These are phyloP conservation scores for Candida sojae DNA, from an alignment of 1,139 yeast genomes.

Conservation along the genomic window DNA sequence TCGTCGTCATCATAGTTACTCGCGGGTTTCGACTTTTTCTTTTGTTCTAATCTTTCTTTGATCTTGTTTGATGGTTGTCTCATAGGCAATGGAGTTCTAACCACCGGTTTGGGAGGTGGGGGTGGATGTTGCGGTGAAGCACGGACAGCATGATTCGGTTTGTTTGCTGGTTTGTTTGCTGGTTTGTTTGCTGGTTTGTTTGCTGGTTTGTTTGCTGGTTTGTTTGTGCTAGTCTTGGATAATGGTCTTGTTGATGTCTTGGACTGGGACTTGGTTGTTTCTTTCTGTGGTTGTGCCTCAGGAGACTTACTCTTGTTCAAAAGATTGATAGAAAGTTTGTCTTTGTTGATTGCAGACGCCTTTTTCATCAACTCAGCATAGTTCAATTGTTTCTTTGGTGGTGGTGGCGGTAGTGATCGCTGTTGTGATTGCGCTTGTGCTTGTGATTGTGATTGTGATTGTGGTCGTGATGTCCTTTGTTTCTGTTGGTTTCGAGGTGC, in stretches of 20 bases:
- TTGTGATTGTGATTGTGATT: background rate
- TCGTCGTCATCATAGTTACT: slow-evolving; percentile 17
- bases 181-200: too few relatives aligned
- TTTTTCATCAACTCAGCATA: slow-evolving; percentile 71
- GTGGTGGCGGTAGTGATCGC: slow-evolving; percentile 10
- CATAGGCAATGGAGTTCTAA: slow-evolving; percentile 15
- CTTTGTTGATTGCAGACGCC: slow-evolving; percentile 58
- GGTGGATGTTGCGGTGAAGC: too few relatives aligned
- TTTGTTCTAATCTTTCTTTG: slow-evolving; percentile 27
- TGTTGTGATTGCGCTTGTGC: background rate
- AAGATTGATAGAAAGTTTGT: slow-evolving; percentile 39
- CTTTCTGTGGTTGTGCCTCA: slow-evolving; percentile 15
- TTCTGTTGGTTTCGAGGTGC: slow-evolving; percentile 6
- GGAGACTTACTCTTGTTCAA: slow-evolving; percentile 36
- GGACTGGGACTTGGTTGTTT: background rate
- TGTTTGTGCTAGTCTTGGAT: background rate
- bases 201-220: background rate
- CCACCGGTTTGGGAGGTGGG: slow-evolving; percentile 1
- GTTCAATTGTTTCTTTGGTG: slow-evolving; percentile 49
- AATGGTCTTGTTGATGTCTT: too few relatives aligned
- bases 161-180: background rate
- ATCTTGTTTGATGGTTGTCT: slow-evolving; percentile 25
- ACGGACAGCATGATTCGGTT: too few relatives aligned
- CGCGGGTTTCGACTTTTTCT: slow-evolving; percentile 8
- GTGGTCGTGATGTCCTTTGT: slow-evolving; percentile 5